Percentiles rank a stretch among this genome's conserved stretches.
phyloP scores from a whole-genome alignment of 2,329 filamentous ascomycete species.

The Diaporthe velutina region DNA sequence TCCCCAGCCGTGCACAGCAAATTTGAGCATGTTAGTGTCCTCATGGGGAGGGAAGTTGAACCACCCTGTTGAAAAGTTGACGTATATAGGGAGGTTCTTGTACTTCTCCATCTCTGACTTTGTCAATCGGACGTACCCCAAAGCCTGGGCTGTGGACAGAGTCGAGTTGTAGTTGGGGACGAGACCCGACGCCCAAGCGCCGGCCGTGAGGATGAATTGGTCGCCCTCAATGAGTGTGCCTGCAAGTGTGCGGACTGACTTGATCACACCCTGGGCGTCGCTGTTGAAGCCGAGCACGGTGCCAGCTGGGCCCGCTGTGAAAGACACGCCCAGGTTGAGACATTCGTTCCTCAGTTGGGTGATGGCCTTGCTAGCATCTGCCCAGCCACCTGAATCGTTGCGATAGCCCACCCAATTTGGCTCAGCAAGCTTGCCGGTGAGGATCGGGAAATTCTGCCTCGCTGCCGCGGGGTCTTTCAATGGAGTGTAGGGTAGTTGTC shows the following conservation, averaged over 20 bases:
- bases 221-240: background rate
- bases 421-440: background rate
- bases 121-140: slow-evolving; percentile 10
- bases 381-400: background rate
- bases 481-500: background rate
- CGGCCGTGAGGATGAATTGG: background rate
- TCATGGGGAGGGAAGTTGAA: slow-evolving; percentile 4
- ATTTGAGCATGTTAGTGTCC: background rate
- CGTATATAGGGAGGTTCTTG: background rate
- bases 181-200: slow-evolving; percentile 1
- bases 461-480: background rate
- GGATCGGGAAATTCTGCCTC: background rate
- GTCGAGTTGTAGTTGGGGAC: slow-evolving; percentile 5
- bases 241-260: background rate
- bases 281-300: slow-evolving; percentile 13
- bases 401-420: background rate
- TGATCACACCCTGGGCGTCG: background rate
- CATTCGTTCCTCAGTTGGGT: slow-evolving; percentile 1
- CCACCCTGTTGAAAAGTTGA: background rate
- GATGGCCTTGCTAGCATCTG: slow-evolving; percentile 6
- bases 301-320: background rate
- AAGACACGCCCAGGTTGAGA: background rate
- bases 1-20: slow-evolving; percentile 3
- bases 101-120: background rate
- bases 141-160: background rate